Evolutionary conservation across 2,329 filamentous ascomycete species (phyloP), one percentile per base, ranked within the genome.

Genomic region (Colletotrichum sp.): DNA sequence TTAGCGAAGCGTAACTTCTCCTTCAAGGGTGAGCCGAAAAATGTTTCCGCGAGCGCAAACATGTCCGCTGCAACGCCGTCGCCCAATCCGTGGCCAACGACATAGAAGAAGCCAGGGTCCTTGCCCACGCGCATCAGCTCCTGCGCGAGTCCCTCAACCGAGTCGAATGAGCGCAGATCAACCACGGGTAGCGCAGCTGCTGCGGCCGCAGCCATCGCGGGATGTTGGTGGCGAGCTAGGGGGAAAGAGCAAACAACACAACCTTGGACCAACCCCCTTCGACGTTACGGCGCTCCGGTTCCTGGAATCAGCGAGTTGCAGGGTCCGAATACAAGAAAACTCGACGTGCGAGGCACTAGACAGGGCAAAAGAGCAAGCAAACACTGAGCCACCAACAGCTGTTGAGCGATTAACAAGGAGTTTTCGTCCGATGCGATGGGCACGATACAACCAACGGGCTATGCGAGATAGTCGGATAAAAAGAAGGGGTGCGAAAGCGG

Each of bases 81-180:
- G 34, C 64, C 52, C 30, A 78, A 28, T 15, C 60, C 71, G 52
- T 78, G 77, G 2, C 77, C 77, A 10, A 78, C 71, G 32, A 78
- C 75, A 10, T 78, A 78, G 24, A 78, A 78, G 63, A 78, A 78
- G 55, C 77, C 77, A 4, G 77, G 77, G 39, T 78, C 75, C 65
- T 44, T 78, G 62, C 77, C 77, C 49, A 78, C 77, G 36, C 71
- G 75, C 75, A 78, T 68, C 36, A 78, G 69, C 65, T 78, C 75
- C 5, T 39, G 71, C 52, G 64, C 72, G 10, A 78, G 59, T n/a
- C 49, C 69, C 39, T 75, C 71, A 8, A 62, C 59, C 30, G 60
- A 70, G 10, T 52, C 64, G 26, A 72, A 72, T 3, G 71, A 64
- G 18, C 36, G 67, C 24, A 78, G 26, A 60, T 78, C 71, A 34